Base-by-base conservation (phyloP, 495 filamentous ascomycete species). In the Penicillium simplicissimum region DNA sequence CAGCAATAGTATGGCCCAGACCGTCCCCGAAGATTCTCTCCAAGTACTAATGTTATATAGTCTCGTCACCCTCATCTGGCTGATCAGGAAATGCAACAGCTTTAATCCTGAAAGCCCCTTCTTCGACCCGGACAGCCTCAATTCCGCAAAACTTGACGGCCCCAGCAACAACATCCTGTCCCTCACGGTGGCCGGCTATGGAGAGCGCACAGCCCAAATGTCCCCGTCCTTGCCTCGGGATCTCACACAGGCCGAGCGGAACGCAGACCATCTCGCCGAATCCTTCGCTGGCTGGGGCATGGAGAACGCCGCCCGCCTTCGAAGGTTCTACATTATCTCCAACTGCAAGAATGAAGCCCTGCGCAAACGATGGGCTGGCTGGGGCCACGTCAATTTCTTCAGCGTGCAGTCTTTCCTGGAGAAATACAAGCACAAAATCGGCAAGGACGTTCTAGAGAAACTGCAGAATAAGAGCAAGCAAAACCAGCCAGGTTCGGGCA, bases 211-310 rank as follows among this genome's bases (percentile, higher is more conserved):
- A 13, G 60, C 70, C 17, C 15, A 67, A 1, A 62, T 67, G 23
- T 42, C 60, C n/a, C 61, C 62, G 2, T 51, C 59, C 1, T 61
- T 73, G 10, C 67, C 68, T 2, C 63, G 42, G 35, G 67, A 61
- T 10, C 51, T 70, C 1, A 69, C 55, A 23, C 71, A 71, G 31
- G 52, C 60, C 2, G 61, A 73, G 10, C 62, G 65, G 37, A 67
- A 81, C 23, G 62, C 76, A 15, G 73, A 79, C 55, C 69, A 74
- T 37, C 64, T 83, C 8, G 67, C 74, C 2, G 74, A 81, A 57
- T 72, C 77, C 34, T 80, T 82, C 54, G 76, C 80, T 4, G 77
- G 78, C 5, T 82, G 76, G 78, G 61, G 69, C 1, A 52, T 78
- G 1, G 43, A 74, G 10, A 68, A 79, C 38, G 54, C 66, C 6